Evolutionary conservation across 345 rosid species (phyloP).

Genomic region (Pistacia atlantica): DNA sequence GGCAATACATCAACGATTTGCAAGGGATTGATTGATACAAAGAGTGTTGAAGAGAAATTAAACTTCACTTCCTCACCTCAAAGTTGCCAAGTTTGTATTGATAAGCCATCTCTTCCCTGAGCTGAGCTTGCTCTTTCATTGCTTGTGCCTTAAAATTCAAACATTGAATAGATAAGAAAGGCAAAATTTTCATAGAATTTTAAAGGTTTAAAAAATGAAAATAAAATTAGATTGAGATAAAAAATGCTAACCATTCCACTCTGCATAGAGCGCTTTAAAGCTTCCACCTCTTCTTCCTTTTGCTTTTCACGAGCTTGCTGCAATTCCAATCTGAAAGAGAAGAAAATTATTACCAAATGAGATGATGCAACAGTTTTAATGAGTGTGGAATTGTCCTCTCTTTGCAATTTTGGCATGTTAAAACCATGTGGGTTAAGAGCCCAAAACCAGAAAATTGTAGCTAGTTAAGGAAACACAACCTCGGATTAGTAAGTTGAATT

Average conservation of each 20-base stretch:
- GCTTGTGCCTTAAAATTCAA: constrained; percentile 73
- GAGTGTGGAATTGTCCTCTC: not conserved
- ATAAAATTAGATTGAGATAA: not conserved
- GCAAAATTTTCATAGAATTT: not conserved
- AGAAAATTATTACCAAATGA: not conserved
- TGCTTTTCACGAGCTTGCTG: constrained; percentile 77
- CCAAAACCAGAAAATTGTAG: not conserved
- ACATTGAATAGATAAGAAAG: not conserved
- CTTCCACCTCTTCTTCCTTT: constrained; percentile 80
- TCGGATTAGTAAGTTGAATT: not conserved
- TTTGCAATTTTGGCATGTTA: not conserved
- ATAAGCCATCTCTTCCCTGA: constrained; percentile 92
- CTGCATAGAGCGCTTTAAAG: constrained; percentile 85
- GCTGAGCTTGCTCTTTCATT: constrained; percentile 92
- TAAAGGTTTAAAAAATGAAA: not conserved
- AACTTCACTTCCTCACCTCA: constrained; percentile 51
- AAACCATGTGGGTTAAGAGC: not conserved
- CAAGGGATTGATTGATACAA: not conserved
- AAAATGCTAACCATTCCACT: constrained; percentile 84
- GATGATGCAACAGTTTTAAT: not conserved
- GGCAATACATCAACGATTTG: not conserved
- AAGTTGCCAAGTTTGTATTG: constrained; percentile 88
- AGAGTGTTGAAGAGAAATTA: not conserved
- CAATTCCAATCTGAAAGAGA: constrained; percentile 70
- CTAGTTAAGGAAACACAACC: not conserved